Base-by-base conservation (phyloP, 495 filamentous ascomycete species). In the Astrothelium macrocarpum region DNA sequence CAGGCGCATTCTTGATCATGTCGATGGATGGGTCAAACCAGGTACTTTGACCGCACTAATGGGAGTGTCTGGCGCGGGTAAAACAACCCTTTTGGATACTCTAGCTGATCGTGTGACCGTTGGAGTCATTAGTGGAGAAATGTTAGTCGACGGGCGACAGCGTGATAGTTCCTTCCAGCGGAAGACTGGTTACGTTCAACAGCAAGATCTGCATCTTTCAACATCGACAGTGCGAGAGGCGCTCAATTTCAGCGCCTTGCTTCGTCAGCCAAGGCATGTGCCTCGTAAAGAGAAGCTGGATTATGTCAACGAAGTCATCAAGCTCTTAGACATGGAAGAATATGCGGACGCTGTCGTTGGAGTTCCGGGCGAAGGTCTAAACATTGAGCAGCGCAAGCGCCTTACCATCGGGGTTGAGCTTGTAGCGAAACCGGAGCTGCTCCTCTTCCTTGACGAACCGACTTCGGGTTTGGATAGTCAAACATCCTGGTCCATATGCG, bases 101-200 rank as follows among this genome's bases (percentile, higher is more conserved):
- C 73, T 90, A 59, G 91, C 91, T 32, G 85, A 86, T 64, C 85
- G 91, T n/a, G 90, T 87, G 34, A 88, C 87, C 0, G 90, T 91
- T 83, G 91, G 91, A 67, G 86, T 95, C 12, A 87, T 96, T 59
- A 86, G 83, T 20, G 91, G 91, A 28, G 85, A 92, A 61, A 91
- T 93, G 85, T 77, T 93, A 1, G 89, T 96, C 4, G 88, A 95
- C 68, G 91, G 90, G 1, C 80, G 78, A 28, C 85, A 80, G 45
- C 82, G 87, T 20, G 89, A 95, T 70, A 78, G 82, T 20, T 90
- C 88, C 0, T 96, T 96, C 81, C 90, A 94, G 71, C 87, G 91
- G 36, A 94, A 94, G 78, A 96, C 91, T 2, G 92, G 92, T 29
- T 97, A 96, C 68, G 93, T 94, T 23, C 90, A 97, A 70, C 93